Conservation (phyloP, 2,329 filamentous ascomycete genomes). For the Monilinia laxa region DNA sequence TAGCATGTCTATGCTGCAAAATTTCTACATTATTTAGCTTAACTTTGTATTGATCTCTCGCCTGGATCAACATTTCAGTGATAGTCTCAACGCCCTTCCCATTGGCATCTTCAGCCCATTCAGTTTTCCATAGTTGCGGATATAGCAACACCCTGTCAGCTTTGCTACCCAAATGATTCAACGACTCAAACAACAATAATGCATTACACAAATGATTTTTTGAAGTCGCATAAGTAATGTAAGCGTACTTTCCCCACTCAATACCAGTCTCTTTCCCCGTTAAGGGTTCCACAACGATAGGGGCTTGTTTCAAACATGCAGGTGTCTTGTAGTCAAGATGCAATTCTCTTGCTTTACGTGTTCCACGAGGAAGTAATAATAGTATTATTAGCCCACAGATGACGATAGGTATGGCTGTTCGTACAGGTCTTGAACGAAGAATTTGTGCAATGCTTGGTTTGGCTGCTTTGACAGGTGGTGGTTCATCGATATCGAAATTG, state of each 20-base stretch:
- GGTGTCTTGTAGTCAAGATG: slow-evolving; percentile 22
- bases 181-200: slow-evolving; percentile 50
- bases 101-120: slow-evolving; percentile 41
- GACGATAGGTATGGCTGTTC: slow-evolving; percentile 30
- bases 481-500: slow-evolving; percentile 16
- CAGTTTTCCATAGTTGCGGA: slow-evolving; percentile 37
- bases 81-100: slow-evolving; percentile 37
- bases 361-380: slow-evolving; percentile 14
- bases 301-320: slow-evolving; percentile 12
- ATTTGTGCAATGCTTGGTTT: slow-evolving; percentile 42
- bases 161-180: slow-evolving; percentile 46
- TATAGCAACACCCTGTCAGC: slow-evolving; percentile 51
- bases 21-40: slow-evolving; percentile 47
- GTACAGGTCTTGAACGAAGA: slow-evolving; percentile 42
- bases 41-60: slow-evolving; percentile 48
- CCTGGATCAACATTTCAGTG: slow-evolving; percentile 42
- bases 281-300: slow-evolving; percentile 18
- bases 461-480: slow-evolving; percentile 14
- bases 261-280: slow-evolving; percentile 31
- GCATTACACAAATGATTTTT: slow-evolving; percentile 51
- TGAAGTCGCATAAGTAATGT: slow-evolving; percentile 52
- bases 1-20: slow-evolving; percentile 41
- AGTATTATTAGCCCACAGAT: slow-evolving; percentile 23
- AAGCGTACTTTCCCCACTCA: slow-evolving; percentile 49
- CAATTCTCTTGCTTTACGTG: slow-evolving; percentile 4